Evolutionary conservation across 1,284 basidiomycete species (phyloP).

Genomic region (Malassezia globosa): DNA sequence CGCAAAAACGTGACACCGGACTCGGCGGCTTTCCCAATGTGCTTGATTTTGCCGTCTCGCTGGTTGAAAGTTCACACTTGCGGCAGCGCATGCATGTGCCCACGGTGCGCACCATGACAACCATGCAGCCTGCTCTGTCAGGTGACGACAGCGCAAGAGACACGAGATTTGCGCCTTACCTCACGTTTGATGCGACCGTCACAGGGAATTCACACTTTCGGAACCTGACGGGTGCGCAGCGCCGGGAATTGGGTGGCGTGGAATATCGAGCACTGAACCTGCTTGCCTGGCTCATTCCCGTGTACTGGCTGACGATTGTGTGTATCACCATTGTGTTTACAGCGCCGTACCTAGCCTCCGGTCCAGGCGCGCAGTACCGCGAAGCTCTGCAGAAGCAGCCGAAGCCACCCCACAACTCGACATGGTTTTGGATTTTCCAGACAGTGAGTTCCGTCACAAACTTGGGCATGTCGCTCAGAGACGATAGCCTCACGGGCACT

Average conservation of each 20-base stretch:
- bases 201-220: slow-evolving; percentile 72
- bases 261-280: slow-evolving; percentile 80
- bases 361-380: slow-evolving; percentile 28
- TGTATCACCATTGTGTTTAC: slow-evolving; percentile 27
- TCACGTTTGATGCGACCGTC: slow-evolving; percentile 60
- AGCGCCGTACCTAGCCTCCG: slow-evolving; percentile 38
- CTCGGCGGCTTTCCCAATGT: slow-evolving; percentile 10
- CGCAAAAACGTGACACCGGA: slow-evolving; percentile 1
- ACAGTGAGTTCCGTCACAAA: slow-evolving; percentile 79
- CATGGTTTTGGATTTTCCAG: slow-evolving; percentile 74
- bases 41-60: neutral
- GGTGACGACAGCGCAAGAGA: slow-evolving; percentile 7
- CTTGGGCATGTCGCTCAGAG: slow-evolving; percentile 74
- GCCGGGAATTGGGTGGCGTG: slow-evolving; percentile 83
- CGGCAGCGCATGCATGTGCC: slow-evolving; percentile 55
- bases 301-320: slow-evolving; percentile 25
- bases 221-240: slow-evolving; percentile 65
- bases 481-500: slow-evolving; percentile 62
- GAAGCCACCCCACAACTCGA: slow-evolving; percentile 44
- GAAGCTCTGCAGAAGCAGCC: slow-evolving; percentile 31
- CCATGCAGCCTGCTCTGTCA: slow-evolving; percentile 2
- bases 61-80: slow-evolving; percentile 50
- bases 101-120: slow-evolving; percentile 56
- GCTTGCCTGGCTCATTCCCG: slow-evolving; percentile 51
- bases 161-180: slow-evolving; percentile 58